Base-by-base conservation (phyloP, 257 asterid species). In the Solanum dulcamara region DNA sequence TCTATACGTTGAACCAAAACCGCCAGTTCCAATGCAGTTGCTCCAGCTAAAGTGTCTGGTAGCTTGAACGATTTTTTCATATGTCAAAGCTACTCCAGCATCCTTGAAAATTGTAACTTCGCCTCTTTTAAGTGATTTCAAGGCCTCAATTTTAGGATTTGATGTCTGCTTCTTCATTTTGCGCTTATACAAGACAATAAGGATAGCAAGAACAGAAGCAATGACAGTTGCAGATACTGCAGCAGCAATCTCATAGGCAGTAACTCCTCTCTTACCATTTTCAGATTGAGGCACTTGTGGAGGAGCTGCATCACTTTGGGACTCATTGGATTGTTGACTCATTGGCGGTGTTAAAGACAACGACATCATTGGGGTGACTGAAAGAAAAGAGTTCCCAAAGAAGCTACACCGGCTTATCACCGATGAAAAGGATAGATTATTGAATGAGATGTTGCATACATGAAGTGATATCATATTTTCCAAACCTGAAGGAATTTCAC, bases 1-100 rank as follows among this genome's bases (percentile, higher is more conserved):
- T 86, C 94, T 96, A 93, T 91, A 95, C 5, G 99, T 96, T 5
- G 98, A 93, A 37, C 98, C 99, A 74, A 96, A 96, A 22, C 98
- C 99, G 26, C 98, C 98, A 30, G 90, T 93, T 35, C 99, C 99
- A 1, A 96, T 96, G 88, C 99, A 94, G 85, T 94, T 93, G 84
- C 91, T 93, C 4, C 97, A 97, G 17, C 92, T 94, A 84, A 96
- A 96, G 83, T 93, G 86, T 40, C 92, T 94, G 0, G 99, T 94
- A 8, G 97, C 96, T 3, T 89, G 91, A 40, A 94, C 97, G n/a
- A 96, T 96, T 14, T 89, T 93, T 85, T 96, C 99, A 10, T 88
- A 94, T 33, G 94, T 92, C 40, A 96, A 83, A 3, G 95, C 96
- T 59, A 88, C 94, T 12, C 97, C 98, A 17, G 93, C 90, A 68